Evolutionary conservation across 148 eudicot species (phyloP), one percentile per base, ranked within the genome.

Genomic region (Diospyros kaki): DNA sequence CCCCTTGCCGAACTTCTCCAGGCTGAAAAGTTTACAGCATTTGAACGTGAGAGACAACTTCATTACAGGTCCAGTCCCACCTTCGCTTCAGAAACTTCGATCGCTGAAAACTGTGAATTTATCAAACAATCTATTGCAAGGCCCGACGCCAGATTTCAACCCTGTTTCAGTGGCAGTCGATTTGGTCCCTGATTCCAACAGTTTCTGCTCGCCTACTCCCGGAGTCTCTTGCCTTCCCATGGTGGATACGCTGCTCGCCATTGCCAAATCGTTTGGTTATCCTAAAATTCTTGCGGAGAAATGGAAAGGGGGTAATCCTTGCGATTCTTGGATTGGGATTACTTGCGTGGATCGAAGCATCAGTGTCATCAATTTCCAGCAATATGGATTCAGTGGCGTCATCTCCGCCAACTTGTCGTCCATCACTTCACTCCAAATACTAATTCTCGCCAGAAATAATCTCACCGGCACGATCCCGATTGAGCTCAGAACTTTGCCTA

Each of bases 271-370:
- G 10, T 71, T 89, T 51, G 90, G 87, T 40, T 91, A 89, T 73
- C 97, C 97, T 4, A 17, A 45, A 0, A 43, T 13, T 4, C 71
- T 89, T 78, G 93, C 91, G 0, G 54, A 76, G 48, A 69, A 72
- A 68, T 91, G 97, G 97, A 68, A 79, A 28, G 90, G 87, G 39
- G 87, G 89, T 78, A 79, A 88, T 75, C 92, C 97, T 17, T 90
- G 90, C 73, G 17, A 28, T 28, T 28, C 1, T 2, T 89, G 89
- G 93, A 64, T 75, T 41, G 90, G 91, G 15, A 77, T 91, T 3
- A 61, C 83, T 59, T 91, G 96, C 71, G 48, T 28, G 56, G 44
- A 14, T 66, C 85, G 75, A 9, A 86, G 89, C 51, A 85, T 91
- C 67, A 86, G 85, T 3, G 72, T 69, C 15, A 76, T 91, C 41